Conservation (phyloP, 371 early-diverging fungal species). For the Mortierella sp. region DNA sequence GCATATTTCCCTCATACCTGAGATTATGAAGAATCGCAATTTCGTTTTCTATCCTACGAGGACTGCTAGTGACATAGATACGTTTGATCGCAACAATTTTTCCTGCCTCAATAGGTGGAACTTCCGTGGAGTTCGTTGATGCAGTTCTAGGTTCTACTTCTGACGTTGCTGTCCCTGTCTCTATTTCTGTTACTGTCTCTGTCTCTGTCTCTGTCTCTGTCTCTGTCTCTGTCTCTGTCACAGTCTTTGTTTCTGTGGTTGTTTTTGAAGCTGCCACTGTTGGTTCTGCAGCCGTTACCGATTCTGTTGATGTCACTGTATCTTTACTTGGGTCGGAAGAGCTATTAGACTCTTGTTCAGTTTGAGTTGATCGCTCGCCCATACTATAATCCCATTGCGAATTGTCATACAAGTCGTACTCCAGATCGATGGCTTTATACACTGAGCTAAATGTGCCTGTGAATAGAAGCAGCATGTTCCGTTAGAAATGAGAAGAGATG, state of each 20-base stretch:
- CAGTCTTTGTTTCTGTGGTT: neutral
- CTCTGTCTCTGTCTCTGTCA: too few relatives aligned
- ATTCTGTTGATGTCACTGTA: neutral
- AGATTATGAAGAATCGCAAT: slow-evolving; percentile 84
- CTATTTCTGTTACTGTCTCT: neutral
- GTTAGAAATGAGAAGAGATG: neutral
- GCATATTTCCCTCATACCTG: slow-evolving; percentile 56
- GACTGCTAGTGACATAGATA: slow-evolving; percentile 90
- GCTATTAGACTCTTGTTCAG: neutral
- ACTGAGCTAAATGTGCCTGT: slow-evolving; percentile 97
- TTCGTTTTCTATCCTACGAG: slow-evolving; percentile 91
- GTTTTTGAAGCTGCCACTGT: neutral
- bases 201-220: neutral
- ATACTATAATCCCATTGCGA: slow-evolving; percentile 63
- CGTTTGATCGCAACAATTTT: slow-evolving; percentile 92
- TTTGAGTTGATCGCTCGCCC: slow-evolving; percentile 9
- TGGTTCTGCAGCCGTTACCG: slow-evolving; percentile 5
- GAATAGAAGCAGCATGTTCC: neutral
- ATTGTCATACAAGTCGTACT: slow-evolving; percentile 79
- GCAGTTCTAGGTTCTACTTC: too few relatives aligned
- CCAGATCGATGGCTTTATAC: slow-evolving; percentile 91
- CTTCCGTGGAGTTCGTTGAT: neutral
- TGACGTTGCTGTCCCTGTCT: neutral
- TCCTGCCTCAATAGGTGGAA: slow-evolving; percentile 15
- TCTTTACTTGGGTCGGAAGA: neutral